Evolutionary conservation across 306 rosid genomes (phyloP).

Genomic region (Oemleria cerasiformis): DNA sequence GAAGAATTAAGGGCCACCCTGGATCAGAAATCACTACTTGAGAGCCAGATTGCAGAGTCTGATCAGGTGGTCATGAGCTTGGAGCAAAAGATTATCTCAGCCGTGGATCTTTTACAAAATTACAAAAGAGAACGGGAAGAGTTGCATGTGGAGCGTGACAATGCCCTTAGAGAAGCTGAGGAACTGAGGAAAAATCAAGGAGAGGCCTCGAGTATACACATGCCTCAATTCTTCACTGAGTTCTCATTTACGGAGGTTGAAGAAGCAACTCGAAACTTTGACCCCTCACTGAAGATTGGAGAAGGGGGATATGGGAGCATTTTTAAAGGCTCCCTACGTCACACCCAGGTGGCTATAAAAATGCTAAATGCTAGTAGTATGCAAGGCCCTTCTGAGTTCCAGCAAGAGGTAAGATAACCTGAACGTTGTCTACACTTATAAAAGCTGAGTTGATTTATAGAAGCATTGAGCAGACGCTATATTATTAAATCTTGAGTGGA

Average conservation of each 20-base stretch:
- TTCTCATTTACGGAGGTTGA: slow-evolving; percentile 57
- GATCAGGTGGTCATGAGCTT: slow-evolving; percentile 42
- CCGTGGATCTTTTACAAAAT: slow-evolving; percentile 42
- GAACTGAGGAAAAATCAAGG: slow-evolving; percentile 56
- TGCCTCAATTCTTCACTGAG: slow-evolving; percentile 55
- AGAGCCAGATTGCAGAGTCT: slow-evolving; percentile 52
- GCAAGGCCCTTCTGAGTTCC: slow-evolving; percentile 79
- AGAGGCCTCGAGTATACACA: slow-evolving; percentile 39
- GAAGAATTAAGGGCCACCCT: slow-evolving; percentile 52
- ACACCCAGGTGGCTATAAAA: slow-evolving; percentile 83
- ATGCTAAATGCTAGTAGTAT: slow-evolving; percentile 41
- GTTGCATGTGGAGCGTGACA: slow-evolving; percentile 52
- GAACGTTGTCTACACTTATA: background rate
- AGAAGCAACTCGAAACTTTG: slow-evolving; percentile 62
- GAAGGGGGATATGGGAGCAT: slow-evolving; percentile 94
- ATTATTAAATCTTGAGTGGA: background rate
- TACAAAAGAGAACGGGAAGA: slow-evolving; percentile 63
- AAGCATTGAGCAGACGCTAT: background rate
- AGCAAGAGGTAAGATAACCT: slow-evolving; percentile 66
- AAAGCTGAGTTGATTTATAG: background rate
- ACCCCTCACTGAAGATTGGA: slow-evolving; percentile 65
- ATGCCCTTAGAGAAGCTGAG: slow-evolving; percentile 64
- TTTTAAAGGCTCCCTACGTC: slow-evolving; percentile 62
- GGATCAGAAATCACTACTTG: slow-evolving; percentile 44
- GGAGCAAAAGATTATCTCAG: slow-evolving; percentile 51